Percentiles rank a stretch among this genome's conserved stretches.
phyloP scores from a whole-genome alignment of 805 yeast species.

The Suhomyces sp. region DNA sequence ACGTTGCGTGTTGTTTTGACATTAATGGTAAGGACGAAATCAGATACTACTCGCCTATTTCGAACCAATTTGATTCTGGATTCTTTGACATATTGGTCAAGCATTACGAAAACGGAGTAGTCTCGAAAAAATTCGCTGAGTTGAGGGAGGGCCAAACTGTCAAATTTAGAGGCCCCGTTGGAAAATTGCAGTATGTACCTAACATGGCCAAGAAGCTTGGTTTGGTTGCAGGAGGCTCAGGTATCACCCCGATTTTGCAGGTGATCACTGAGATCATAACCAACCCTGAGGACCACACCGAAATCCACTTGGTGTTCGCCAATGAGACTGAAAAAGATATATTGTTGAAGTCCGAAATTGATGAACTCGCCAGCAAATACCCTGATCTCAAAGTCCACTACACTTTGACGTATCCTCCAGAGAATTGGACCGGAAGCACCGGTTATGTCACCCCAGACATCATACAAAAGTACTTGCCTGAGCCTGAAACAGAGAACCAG shows the following conservation, averaged over 20 bases:
- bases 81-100: constrained; percentile 75
- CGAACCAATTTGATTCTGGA: constrained; percentile 66
- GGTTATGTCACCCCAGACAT: constrained; percentile 63
- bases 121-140: constrained; percentile 63
- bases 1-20: constrained; percentile 56
- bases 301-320: constrained; percentile 62
- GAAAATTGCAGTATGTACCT: constrained; percentile 56
- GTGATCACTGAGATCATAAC: constrained; percentile 69
- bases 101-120: constrained; percentile 68
- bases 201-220: constrained; percentile 64
- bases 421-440: constrained; percentile 52
- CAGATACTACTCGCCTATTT: constrained; percentile 75
- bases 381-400: constrained; percentile 63
- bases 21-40: constrained; percentile 52
- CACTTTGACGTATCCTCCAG: constrained; percentile 47
- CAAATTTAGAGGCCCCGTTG: constrained; percentile 76
- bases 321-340: constrained; percentile 78
- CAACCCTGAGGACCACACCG: constrained; percentile 62
- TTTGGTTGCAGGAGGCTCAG: constrained; percentile 82
- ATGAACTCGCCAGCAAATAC: constrained; percentile 60
- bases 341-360: constrained; percentile 66
- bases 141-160: constrained; percentile 64
- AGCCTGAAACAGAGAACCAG: constrained; percentile 42
- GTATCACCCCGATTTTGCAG: constrained; percentile 87
- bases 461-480: constrained; percentile 53